Percentiles rank a stretch among this genome's conserved stretches.
Conservation (phyloP, 2,329 filamentous ascomycete genomes). For the Aotearoamyces nothofagi region DNA sequence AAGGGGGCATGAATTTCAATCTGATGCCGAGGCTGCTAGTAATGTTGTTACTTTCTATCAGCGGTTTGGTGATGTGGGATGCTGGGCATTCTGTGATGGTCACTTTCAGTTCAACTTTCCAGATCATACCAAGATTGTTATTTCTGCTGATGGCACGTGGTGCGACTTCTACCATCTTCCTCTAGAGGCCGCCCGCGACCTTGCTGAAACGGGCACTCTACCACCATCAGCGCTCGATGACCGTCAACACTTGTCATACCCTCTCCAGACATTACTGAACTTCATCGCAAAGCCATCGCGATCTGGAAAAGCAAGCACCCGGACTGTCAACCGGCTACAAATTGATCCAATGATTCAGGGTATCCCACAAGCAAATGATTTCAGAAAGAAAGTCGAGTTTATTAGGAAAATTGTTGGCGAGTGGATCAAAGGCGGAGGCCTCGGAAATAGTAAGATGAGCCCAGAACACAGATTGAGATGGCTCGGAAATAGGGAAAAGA, state of each 20-base stretch:
- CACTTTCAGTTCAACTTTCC: conserved; percentile 81
- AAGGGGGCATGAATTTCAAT: neutral
- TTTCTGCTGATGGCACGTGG: conserved; percentile 59
- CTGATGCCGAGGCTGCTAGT: conserved; percentile 24
- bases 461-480: conserved; percentile 36
- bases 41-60: conserved; percentile 70
- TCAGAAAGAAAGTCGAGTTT: conserved; percentile 61
- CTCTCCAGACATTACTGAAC: conserved; percentile 59
- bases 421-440: conserved; percentile 54
- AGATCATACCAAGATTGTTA: conserved; percentile 72
- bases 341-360: conserved; percentile 44
- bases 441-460: conserved; percentile 50
- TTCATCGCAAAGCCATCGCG: conserved; percentile 34
- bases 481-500: conserved; percentile 40
- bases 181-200: conserved; percentile 49
- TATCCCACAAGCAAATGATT: conserved; percentile 56
- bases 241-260: conserved; percentile 56
- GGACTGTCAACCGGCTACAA: conserved; percentile 38
- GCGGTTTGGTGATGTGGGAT: conserved; percentile 64
- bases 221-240: conserved; percentile 55
- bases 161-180: conserved; percentile 68
- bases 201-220: conserved; percentile 50
- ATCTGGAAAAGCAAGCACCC: conserved; percentile 27
- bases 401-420: conserved; percentile 52
- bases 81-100: conserved; percentile 70